Base-by-base conservation (phyloP, 1,284 basidiomycete genomes). In the Marasmius fiardii region DNA sequence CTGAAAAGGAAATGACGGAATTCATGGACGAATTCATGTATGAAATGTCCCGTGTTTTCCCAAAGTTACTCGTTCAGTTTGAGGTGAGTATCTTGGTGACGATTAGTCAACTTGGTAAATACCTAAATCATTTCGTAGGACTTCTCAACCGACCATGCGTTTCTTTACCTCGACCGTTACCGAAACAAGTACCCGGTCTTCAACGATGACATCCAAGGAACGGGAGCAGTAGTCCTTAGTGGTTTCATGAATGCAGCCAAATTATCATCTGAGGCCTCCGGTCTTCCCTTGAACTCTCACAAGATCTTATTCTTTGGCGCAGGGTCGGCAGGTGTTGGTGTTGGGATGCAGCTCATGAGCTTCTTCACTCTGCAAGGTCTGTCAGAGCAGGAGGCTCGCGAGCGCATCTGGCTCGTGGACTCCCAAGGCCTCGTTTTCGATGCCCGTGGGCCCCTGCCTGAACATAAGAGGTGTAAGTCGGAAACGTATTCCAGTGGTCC, bases 21-120 rank as follows among this genome's bases (percentile, higher is more conserved):
- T 95, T 97, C 70, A 92, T 97, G 86, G 93, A 96, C 66, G 90
- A 93, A 68, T 95, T 97, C 71, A 95, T 97, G 92, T 69, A 75
- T 28, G 92, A 92, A 66, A 90, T 93, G 76, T 73, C 80, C 24
- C 66, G 69, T 39, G 75, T 80, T 48, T 93, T 89, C 78, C 94
- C 95, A 1, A 89, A 92, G 68, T 81, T 93, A 52, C 81, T 96
- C 65, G 80, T 96, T 55, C 95, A 97, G 72, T 96, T 96, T 66
- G 95, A 97, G 75, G 85, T 82, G 53, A 37, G 66, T 56, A 49
- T 41, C 51, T 24, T 52, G 68, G 63, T 57, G 59, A 58, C 43
- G 58, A 48, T 16, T 41, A 33, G 10, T 47, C 2, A 12, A 20
- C 44, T 51, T 37, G 31, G 45, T 54, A 56, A 23, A 57, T 52